Conservation (phyloP, 164 flowering plant genomes). For the Macadamia tetraphylla region DNA sequence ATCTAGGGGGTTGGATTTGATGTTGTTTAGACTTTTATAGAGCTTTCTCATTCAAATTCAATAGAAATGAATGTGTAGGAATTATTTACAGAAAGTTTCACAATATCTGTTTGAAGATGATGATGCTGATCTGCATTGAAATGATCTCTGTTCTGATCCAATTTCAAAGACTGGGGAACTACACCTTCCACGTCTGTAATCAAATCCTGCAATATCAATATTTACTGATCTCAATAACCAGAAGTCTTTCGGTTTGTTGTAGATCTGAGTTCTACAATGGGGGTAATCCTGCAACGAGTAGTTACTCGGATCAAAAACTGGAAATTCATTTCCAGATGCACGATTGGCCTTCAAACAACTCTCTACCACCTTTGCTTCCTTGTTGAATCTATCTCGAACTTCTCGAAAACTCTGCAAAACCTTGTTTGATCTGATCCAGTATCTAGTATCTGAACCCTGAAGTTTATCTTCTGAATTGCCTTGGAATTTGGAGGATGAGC, state of each 20-base stretch:
- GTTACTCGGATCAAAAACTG: slow-evolving; percentile 42
- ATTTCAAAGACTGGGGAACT: slow-evolving; percentile 44
- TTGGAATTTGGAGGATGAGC: slow-evolving; percentile 11
- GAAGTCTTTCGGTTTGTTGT: slow-evolving; percentile 19
- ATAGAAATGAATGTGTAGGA: no score
- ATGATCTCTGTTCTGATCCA: slow-evolving; percentile 20
- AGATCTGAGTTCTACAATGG: slow-evolving; percentile 20
- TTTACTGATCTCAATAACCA: slow-evolving; percentile 20
- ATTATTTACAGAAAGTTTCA: no score
- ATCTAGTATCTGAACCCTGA: slow-evolving; percentile 5
- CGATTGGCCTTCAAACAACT: slow-evolving; percentile 36
- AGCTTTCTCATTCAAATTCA: no score
- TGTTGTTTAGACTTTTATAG: no score
- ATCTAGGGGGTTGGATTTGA: no score
- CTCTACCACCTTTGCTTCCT: slow-evolving; percentile 53
- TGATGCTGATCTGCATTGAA: slow-evolving; percentile 17
- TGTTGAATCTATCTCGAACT: slow-evolving; percentile 43
- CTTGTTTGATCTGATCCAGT: slow-evolving; percentile 14
- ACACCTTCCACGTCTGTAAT: slow-evolving; percentile 18
- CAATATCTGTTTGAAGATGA: no score
- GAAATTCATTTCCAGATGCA: slow-evolving; percentile 32
- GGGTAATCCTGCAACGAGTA: slow-evolving; percentile 23
- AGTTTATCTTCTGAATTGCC: slow-evolving; percentile 1
- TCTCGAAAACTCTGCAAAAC: slow-evolving; percentile 26
- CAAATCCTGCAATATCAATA: neutral